Evolutionary conservation across 164 flowering plant species (phyloP), one percentile per base, ranked within the genome.

Genomic region (Taxillus chinensis): DNA sequence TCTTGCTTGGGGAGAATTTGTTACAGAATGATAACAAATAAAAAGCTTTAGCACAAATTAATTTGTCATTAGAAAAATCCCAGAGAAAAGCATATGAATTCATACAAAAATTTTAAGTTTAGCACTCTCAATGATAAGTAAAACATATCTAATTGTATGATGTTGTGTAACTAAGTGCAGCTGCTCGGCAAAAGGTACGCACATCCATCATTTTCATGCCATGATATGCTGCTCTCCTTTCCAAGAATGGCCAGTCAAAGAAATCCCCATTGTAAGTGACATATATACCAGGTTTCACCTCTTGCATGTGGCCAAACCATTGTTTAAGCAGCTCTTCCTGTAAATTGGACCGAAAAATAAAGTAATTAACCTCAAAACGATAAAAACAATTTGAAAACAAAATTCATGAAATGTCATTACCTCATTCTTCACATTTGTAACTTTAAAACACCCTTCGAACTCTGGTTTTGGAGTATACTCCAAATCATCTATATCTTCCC

Each of bases 391-490:
- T 54, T 5, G 38, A 58, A 64, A 66, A 74, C 38, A 13, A 14
- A 64, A 50, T 41, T 4, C 43, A 38, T 43, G 39, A 69, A 37
- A 65, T 48, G 10, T 16, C n/a, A 43, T 45, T 77, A 93, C 99
- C 97, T 95, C 97, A 74, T 86, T 83, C 68, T 83, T 76, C 58
- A 84, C 92, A 80, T 91, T 95, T 71, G 75, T 79, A 43, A 95
- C 97, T 73, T 83, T 85, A 69, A 95, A 95, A 64, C 3, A 72
- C 38, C 99, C 99, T 73, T 89, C 97, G 76, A 77, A 95, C 78
- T 95, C 99, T 55, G 96, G 97, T 73, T 95, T 95, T 63, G 99
- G 97, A 68, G 99, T 87, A 77, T 91, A 95, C 74, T 95, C 99
- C 70, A 95, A 62, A 77, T 95, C 91, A 67, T 87, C 96, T 75